Percentiles rank a stretch among this genome's conserved stretches.
Evolutionary conservation across 2,329 filamentous ascomycete genomes (phyloP).

Genomic region (Diaporthe vaccinii): DNA sequence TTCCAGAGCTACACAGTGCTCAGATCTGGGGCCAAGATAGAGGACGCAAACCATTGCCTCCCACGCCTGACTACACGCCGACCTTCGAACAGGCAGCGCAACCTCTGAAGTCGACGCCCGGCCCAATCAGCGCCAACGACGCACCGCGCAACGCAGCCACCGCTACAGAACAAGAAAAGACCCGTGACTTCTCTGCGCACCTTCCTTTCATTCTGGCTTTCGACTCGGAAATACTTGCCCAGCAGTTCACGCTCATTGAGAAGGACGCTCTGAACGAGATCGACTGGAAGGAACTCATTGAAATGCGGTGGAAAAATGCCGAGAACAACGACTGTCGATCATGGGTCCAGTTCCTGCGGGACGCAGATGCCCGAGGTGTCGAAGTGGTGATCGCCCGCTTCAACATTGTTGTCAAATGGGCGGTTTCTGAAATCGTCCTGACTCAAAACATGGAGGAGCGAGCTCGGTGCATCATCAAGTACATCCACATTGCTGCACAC

Average conservation of each 20-base stretch:
- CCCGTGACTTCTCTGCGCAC: conserved; percentile 67
- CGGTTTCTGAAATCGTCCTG: conserved; percentile 82
- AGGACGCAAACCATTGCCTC: conserved; percentile 59
- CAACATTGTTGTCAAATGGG: conserved; percentile 92
- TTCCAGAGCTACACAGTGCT: conserved; percentile 56
- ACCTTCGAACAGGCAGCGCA: conserved; percentile 55
- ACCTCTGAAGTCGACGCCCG: conserved; percentile 47
- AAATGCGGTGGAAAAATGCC: conserved; percentile 84
- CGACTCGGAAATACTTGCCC: conserved; percentile 82
- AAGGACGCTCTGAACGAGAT: conserved; percentile 89
- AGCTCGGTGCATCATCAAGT: conserved; percentile 82
- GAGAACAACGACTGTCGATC: conserved; percentile 76
- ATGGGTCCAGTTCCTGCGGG: conserved; percentile 85
- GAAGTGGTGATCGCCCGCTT: conserved; percentile 89
- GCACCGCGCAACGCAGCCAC: conserved; percentile 53
- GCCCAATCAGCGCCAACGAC: conserved; percentile 53
- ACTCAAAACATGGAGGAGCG: conserved; percentile 80
- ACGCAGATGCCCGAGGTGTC: conserved; percentile 79
- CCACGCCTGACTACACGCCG: conserved; percentile 65
- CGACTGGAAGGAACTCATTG: conserved; percentile 89
- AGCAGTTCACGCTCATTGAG: conserved; percentile 88
- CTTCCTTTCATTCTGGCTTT: conserved; percentile 86
- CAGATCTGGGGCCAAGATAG: conserved; percentile 52
- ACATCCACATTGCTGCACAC: conserved; percentile 84
- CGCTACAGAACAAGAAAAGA: conserved; percentile 47